Percentiles rank a stretch among this genome's conserved stretches.
These are phyloP conservation scores for Singerocomus inundabilis DNA, from an alignment of 1,284 basidiomycete genomes.

Conservation along the genomic window DNA sequence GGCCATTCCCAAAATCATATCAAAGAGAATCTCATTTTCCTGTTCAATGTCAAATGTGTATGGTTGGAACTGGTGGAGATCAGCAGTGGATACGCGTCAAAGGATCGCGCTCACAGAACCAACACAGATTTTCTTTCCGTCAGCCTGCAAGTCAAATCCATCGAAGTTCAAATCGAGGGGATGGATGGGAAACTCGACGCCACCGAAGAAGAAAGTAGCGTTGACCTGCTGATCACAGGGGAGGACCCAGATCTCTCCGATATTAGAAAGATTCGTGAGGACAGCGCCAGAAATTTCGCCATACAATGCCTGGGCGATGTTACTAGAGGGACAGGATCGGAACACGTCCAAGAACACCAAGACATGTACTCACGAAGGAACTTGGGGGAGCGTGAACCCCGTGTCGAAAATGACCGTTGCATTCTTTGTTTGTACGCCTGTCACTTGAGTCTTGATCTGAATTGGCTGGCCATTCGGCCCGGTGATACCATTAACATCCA, in stretches of 20 bases:
- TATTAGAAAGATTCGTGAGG: slow-evolving; percentile 41
- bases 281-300: slow-evolving; percentile 47
- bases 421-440: slow-evolving; percentile 41
- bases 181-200: slow-evolving; percentile 54
- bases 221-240: slow-evolving; percentile 63
- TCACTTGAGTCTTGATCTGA: slow-evolving; percentile 42
- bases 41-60: slow-evolving; percentile 42
- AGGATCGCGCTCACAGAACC: slow-evolving; percentile 42
- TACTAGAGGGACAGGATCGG: slow-evolving; percentile 33
- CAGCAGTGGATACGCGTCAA: not conserved
- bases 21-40: slow-evolving; percentile 41
- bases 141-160: slow-evolving; percentile 27
- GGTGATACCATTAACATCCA: slow-evolving; percentile 51
- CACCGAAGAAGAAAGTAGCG: slow-evolving; percentile 56
- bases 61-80: slow-evolving; percentile 43
- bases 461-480: slow-evolving; percentile 49
- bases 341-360: not conserved
- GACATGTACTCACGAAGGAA: slow-evolving; percentile 44
- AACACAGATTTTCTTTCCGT: slow-evolving; percentile 42
- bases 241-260: slow-evolving; percentile 54
- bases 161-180: slow-evolving; percentile 47
- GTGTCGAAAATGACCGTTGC: slow-evolving; percentile 63
- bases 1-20: slow-evolving; percentile 51
- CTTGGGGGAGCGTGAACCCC: slow-evolving; percentile 67
- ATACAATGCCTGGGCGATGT: slow-evolving; percentile 58